These are phyloP conservation scores for Teunomyces funiuensis DNA, from an alignment of 805 yeast species.

Conservation along the genomic window DNA sequence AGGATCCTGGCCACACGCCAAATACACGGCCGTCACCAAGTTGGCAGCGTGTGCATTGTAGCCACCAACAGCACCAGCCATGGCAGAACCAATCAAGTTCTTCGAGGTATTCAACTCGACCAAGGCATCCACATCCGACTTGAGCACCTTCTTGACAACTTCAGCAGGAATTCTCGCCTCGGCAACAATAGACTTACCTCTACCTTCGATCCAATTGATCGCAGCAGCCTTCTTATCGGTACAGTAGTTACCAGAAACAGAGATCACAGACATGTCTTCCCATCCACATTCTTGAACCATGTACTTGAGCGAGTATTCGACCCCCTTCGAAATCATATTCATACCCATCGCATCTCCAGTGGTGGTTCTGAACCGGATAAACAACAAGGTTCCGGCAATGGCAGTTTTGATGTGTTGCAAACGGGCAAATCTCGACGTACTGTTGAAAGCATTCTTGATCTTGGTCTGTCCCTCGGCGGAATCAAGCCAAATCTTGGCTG, in stretches of 20 bases:
- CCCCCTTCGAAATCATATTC: slow-evolving; percentile 99
- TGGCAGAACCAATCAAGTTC: slow-evolving; percentile 93
- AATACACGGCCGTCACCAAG: slow-evolving; percentile 86
- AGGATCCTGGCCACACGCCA: slow-evolving; percentile 99
- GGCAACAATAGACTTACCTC: slow-evolving; percentile 97
- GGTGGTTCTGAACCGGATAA: slow-evolving; percentile 92
- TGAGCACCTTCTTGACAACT: slow-evolving; percentile 77
- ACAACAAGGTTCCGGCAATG: slow-evolving; percentile 86
- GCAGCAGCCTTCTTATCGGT: slow-evolving; percentile 98
- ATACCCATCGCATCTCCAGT: slow-evolving; percentile 99
- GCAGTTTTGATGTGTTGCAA: slow-evolving; percentile 89
- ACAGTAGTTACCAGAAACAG: slow-evolving; percentile 96
- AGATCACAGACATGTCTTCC: slow-evolving; percentile 88
- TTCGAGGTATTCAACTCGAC: slow-evolving; percentile 87
- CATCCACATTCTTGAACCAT: slow-evolving; percentile 90
- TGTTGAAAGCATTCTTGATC: slow-evolving; percentile 87
- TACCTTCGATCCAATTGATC: slow-evolving; percentile 98
- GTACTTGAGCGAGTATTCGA: slow-evolving; percentile 77
- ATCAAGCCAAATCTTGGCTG: slow-evolving; percentile 92
- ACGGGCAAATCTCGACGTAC: slow-evolving; percentile 96
- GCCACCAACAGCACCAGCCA: slow-evolving; percentile 98
- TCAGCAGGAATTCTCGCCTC: slow-evolving; percentile 87
- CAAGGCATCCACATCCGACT: slow-evolving; percentile 88
- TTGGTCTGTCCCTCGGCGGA: slow-evolving; percentile 87
- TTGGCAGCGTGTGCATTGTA: slow-evolving; percentile 98